phyloP scores from a whole-genome alignment of 2,329 filamentous ascomycete species.

The Zelopaecilomyces penicillatus region DNA sequence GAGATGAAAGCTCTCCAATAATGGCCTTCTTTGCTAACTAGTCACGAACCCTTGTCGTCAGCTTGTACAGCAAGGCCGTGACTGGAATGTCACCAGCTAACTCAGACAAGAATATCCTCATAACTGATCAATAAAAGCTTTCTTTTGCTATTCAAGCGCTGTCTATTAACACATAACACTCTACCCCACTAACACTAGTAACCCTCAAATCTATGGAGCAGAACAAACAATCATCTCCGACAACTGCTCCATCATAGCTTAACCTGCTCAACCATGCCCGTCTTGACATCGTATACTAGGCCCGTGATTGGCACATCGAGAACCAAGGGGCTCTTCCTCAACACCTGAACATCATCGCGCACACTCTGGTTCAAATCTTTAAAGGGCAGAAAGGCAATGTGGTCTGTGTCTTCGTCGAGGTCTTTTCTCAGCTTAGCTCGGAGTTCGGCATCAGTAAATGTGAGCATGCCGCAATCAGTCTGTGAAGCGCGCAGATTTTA shows the following conservation, averaged over 20 bases:
- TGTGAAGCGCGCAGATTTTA: constrained; percentile 5
- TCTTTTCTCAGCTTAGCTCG: constrained; percentile 49
- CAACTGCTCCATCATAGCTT: neutral
- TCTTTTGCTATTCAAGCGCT: too few relatives aligned
- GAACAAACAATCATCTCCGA: neutral
- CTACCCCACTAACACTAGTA: too few relatives aligned
- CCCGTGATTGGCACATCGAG: constrained; percentile 57
- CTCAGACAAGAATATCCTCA: too few relatives aligned
- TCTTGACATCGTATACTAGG: constrained; percentile 73
- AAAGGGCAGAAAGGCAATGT: constrained; percentile 60
- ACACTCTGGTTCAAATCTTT: constrained; percentile 55
- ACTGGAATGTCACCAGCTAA: too few relatives aligned
- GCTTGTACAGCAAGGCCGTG: too few relatives aligned
- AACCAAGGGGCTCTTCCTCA: constrained; percentile 53
- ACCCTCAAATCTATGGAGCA: too few relatives aligned
- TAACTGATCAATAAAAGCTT: too few relatives aligned
- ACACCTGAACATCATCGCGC: constrained; percentile 53
- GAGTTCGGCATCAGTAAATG: constrained; percentile 53
- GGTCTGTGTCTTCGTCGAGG: constrained; percentile 41
- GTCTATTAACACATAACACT: too few relatives aligned
- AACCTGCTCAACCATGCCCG: constrained; percentile 42
- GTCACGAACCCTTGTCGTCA: too few relatives aligned
- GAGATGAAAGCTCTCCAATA: too few relatives aligned
- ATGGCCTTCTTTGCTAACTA: too few relatives aligned
- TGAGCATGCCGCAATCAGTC: constrained; percentile 52